These are phyloP conservation scores for Teratosphaeria destructans DNA, from an alignment of 2,329 filamentous ascomycete species.

Conservation along the genomic window DNA sequence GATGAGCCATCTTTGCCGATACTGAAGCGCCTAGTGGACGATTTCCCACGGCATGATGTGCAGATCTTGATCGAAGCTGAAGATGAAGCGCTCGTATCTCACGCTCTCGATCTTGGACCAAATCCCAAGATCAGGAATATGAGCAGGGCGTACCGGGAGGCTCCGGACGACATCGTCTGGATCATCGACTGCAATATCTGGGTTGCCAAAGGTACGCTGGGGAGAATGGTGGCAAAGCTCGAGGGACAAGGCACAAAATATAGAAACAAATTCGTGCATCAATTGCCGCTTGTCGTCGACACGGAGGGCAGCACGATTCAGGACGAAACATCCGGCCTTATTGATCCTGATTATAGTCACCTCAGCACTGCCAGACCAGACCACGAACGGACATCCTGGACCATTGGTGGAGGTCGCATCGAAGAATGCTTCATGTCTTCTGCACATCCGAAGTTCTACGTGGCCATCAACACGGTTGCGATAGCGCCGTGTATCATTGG, in stretches of 20 bases:
- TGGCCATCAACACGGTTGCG: conserved; percentile 85
- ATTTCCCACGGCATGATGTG: conserved; percentile 64
- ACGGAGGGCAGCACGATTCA: conserved; percentile 27
- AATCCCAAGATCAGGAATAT: conserved; percentile 99
- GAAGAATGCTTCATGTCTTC: conserved; percentile 95
- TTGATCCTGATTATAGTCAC: conserved; percentile 1
- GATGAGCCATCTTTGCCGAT: conserved; percentile 68
- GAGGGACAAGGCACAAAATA: conserved; percentile 51
- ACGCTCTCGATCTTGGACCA: conserved; percentile 57
- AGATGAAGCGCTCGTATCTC: conserved; percentile 55
- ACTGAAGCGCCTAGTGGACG: conserved; percentile 58
- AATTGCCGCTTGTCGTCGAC: conserved; percentile 84
- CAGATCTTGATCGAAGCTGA: conserved; percentile 71
- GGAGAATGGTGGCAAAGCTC: conserved; percentile 80
- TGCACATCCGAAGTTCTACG: conserved; percentile 93
- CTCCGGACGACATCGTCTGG: conserved; percentile 82
- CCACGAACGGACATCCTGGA: conserved; percentile 14
- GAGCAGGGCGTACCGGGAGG: conserved; percentile 83
- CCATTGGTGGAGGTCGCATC: conserved; percentile 61
- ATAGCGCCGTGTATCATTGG: conserved; percentile 89
- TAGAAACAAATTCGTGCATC: conserved; percentile 81
- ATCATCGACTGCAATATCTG: conserved; percentile 95
- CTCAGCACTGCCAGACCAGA: conserved; percentile 3
- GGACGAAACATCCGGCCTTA: conserved; percentile 16
- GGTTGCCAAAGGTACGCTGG: conserved; percentile 68